A percentile compares a stretch with the other conserved stretches of the same genome.
phyloP scores from a whole-genome alignment of 305 asterid species.

The Ilex paraguariensis region DNA sequence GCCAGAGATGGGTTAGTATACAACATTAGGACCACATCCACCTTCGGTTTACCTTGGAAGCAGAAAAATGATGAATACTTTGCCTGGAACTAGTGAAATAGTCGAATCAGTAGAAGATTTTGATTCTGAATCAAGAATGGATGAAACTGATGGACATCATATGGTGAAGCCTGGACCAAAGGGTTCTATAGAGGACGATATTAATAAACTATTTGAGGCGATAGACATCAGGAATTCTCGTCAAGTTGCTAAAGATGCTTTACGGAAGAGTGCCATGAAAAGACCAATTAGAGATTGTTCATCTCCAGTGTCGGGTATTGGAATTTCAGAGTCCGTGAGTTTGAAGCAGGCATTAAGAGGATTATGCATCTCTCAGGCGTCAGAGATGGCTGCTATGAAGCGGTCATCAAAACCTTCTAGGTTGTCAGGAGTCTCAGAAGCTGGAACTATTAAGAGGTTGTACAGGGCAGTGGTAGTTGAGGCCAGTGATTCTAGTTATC shows the following conservation, averaged over 20 bases:
- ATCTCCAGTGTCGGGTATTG: slow-evolving; percentile 55
- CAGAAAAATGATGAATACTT: slow-evolving; percentile 30
- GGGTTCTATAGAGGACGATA: slow-evolving; percentile 49
- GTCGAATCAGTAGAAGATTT: slow-evolving; percentile 44
- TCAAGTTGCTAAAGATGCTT: slow-evolving; percentile 25
- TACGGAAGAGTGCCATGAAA: slow-evolving; percentile 71
- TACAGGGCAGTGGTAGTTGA: slow-evolving; percentile 33
- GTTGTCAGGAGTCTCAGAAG: slow-evolving; percentile 41
- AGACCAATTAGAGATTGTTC: slow-evolving; percentile 63
- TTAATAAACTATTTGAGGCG: slow-evolving; percentile 71
- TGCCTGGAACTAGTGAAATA: slow-evolving; percentile 54
- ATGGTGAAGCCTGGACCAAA: slow-evolving; percentile 28
- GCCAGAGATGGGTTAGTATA: slow-evolving; percentile 31
- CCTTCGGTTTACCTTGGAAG: slow-evolving; percentile 3
- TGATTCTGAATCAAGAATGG: slow-evolving; percentile 25
- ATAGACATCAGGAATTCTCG: slow-evolving; percentile 47
- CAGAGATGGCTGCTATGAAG: slow-evolving; percentile 84
- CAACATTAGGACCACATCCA: slow-evolving; percentile 12
- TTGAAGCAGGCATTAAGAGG: slow-evolving; percentile 95
- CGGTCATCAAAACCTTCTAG: slow-evolving; percentile 46
- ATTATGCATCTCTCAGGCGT: slow-evolving; percentile 90
- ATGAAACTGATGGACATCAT: slow-evolving; percentile 18
- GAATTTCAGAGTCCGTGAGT: slow-evolving; percentile 67
- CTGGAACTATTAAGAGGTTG: slow-evolving; percentile 43
- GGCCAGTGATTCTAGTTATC: slow-evolving; percentile 27